Base-by-base conservation (phyloP, 192 early-diverging fungal species). In the Diversispora eburnea region DNA sequence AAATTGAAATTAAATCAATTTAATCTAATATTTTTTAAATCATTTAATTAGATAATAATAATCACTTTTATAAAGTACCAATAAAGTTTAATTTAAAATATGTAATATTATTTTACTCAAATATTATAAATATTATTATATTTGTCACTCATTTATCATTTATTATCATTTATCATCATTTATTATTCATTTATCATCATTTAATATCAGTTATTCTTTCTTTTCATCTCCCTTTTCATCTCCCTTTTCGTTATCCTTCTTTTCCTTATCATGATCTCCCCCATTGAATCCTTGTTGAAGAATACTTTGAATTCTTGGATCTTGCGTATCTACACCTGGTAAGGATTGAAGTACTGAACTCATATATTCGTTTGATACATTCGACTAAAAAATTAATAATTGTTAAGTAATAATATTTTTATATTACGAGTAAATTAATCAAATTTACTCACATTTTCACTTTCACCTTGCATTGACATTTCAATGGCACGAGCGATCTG, bases 251-350 rank as follows among this genome's bases (percentile, higher is more conserved):
- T 73, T 74, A 13, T 75, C 47, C 3, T 79, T 65, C 25, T 73
- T 55, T 1, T 66, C 60, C 3, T 73, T 68, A 49, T 75, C 72
- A 62, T 71, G 74, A 39, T 75, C 70, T 20, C 67, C 69, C 8
- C 75, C 69, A 41, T 33, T 33, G 25, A 78, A 77, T 3, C 84
- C 84, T 22, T 54, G 51, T 17, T 87, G 79, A 7, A 89, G 80
- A 15, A 88, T 91, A 33, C 85, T 84, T 79, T 91, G 84, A 65
- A 96, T 81, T 56, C 90, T 88, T 33, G 92, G 93, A 79, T 95
- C 95, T 64, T 89, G 87, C 4, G 91, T 80, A 77, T 96, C 90
- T 10, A 98, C 93, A 49, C 96, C 96, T 12, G 94, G 92, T 47
- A 98, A 86, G 20, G 88, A 86, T 10, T 90, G 89, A 3, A 96